Evolutionary conservation across 345 rosid genomes (phyloP).

Genomic region (Turritis glabra): DNA sequence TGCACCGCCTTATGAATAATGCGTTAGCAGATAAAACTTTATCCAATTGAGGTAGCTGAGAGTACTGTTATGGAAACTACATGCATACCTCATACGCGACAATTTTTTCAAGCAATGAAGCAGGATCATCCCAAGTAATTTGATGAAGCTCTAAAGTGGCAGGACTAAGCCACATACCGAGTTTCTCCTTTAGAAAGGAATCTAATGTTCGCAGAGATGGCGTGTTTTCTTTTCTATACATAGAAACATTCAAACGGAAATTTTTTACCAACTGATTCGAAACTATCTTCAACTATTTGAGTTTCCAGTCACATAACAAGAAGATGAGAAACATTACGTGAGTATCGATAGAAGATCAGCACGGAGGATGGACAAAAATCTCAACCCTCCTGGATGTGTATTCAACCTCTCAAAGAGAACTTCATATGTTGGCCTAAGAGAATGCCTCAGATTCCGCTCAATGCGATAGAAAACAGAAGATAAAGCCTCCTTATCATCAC

Average conservation of each 20-base stretch:
- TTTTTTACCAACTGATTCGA: not conserved
- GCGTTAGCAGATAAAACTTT: not conserved
- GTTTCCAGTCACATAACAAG: slow-evolving; percentile 2
- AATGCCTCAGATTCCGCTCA: slow-evolving; percentile 79
- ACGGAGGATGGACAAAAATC: slow-evolving; percentile 68
- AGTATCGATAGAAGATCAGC: slow-evolving; percentile 78
- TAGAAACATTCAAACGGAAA: not conserved
- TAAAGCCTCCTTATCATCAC: slow-evolving; percentile 53
- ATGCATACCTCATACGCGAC: slow-evolving; percentile 79
- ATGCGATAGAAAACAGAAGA: slow-evolving; percentile 71
- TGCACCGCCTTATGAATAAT: slow-evolving; percentile 73
- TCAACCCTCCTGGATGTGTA: slow-evolving; percentile 85
- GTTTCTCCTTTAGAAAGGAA: slow-evolving; percentile 80
- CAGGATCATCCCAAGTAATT: slow-evolving; percentile 91
- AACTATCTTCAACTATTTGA: slow-evolving; percentile 5
- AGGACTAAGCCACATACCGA: slow-evolving; percentile 90
- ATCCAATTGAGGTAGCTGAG: not conserved
- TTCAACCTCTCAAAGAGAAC: slow-evolving; percentile 82
- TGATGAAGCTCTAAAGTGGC: slow-evolving; percentile 90
- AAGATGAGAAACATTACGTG: slow-evolving; percentile 48
- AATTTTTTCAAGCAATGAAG: slow-evolving; percentile 91
- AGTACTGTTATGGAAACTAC: not conserved
- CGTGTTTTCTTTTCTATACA: slow-evolving; percentile 67
- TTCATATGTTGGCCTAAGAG: slow-evolving; percentile 78
- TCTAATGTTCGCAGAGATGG: slow-evolving; percentile 72